phyloP scores from a whole-genome alignment of 1,284 basidiomycete species.

The Entoloma clypeatum region DNA sequence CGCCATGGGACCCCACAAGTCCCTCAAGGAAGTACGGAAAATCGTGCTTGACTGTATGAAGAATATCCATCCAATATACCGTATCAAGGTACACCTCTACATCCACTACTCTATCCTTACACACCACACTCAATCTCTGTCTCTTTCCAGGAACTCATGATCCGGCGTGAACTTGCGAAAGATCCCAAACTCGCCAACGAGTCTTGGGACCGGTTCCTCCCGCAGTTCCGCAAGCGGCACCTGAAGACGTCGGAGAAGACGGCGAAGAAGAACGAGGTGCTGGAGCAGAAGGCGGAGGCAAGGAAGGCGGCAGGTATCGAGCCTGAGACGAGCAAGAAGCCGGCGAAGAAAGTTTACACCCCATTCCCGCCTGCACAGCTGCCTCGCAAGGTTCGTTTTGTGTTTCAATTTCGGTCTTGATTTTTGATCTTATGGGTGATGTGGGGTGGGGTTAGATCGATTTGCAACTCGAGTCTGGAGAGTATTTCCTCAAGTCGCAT shows the following conservation, averaged over 20 bases:
- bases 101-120: slow-evolving; percentile 11
- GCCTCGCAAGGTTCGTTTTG: slow-evolving; percentile 74
- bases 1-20: slow-evolving; percentile 95
- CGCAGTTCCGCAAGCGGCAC: slow-evolving; percentile 92
- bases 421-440: background rate
- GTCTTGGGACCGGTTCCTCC: slow-evolving; percentile 97
- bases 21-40: slow-evolving; percentile 91
- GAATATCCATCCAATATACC: slow-evolving; percentile 99
- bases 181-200: slow-evolving; percentile 94
- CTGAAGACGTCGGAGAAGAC: slow-evolving; percentile 92
- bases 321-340: slow-evolving; percentile 40
- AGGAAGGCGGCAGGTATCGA: slow-evolving; percentile 59
- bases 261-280: slow-evolving; percentile 73
- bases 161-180: slow-evolving; percentile 95
- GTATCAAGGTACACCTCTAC: slow-evolving; percentile 78
- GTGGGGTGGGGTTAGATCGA: slow-evolving; percentile 60
- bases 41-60: slow-evolving; percentile 99
- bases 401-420: background rate
- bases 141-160: slow-evolving; percentile 95
- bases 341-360: slow-evolving; percentile 94
- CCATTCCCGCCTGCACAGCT: slow-evolving; percentile 96
- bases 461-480: slow-evolving; percentile 91
- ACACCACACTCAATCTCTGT: too few species aligned
- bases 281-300: slow-evolving; percentile 54
- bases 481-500: slow-evolving; percentile 93